These are phyloP conservation scores for Tulasnella sp. DNA, from an alignment of 768 basidiomycete species.

Conservation along the genomic window DNA sequence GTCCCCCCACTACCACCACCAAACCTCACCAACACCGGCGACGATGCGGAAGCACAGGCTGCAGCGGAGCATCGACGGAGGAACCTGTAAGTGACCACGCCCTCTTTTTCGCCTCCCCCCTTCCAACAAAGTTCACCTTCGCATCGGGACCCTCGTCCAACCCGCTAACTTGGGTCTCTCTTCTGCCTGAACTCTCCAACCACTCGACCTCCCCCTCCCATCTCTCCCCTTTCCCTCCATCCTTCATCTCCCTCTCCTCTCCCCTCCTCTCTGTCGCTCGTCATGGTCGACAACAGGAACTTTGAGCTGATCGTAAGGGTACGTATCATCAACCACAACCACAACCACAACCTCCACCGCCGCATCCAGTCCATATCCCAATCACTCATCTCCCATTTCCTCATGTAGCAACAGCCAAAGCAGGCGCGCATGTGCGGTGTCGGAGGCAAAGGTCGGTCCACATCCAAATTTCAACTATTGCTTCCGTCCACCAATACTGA, in stretches of 20 bases:
- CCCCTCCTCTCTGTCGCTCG: background rate
- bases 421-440: slow-evolving; percentile 40
- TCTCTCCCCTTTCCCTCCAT: background rate
- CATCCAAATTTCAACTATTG: background rate
- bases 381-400: background rate
- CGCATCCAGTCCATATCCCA: background rate
- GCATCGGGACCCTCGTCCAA: background rate
- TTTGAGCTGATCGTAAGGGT: slow-evolving; percentile 25
- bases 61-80: slow-evolving; percentile 21
- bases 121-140: slow-evolving; percentile 19
- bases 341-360: slow-evolving; percentile 27
- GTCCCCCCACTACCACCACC: slow-evolving; percentile 6
- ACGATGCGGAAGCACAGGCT: slow-evolving; percentile 4
- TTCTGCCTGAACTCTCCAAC: background rate
- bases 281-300: slow-evolving; percentile 25
- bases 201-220: slow-evolving; percentile 3
- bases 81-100: slow-evolving; percentile 6
- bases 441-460: slow-evolving; percentile 27
- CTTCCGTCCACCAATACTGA: background rate
- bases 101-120: background rate
- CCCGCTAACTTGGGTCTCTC: slow-evolving; percentile 16
- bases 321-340: slow-evolving; percentile 31
- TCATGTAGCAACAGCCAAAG: slow-evolving; percentile 38
- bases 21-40: background rate
- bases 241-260: slow-evolving; percentile 14